These are phyloP conservation scores for Volvox reticuliferus DNA, from an alignment of 139 green algal genomes.

Conservation along the genomic window DNA sequence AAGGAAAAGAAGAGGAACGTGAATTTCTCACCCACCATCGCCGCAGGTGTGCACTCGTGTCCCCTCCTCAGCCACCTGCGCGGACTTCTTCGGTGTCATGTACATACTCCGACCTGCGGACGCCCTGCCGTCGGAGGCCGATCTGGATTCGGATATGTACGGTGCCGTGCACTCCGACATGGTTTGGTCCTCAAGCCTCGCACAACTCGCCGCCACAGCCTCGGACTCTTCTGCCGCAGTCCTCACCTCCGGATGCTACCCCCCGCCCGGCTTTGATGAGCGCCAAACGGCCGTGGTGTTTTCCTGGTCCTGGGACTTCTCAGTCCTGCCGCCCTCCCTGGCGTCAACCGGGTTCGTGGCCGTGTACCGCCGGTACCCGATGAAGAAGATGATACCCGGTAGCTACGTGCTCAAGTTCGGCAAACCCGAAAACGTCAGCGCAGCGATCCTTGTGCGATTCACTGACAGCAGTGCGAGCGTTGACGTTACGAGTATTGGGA, in stretches of 20 bases:
- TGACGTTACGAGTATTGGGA: background rate
- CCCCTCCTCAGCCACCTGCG: background rate
- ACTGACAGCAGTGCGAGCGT: background rate
- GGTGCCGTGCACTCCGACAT: background rate
- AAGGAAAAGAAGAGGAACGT: too few species aligned
- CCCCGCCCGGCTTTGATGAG: background rate
- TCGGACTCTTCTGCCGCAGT: background rate
- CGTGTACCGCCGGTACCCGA: constrained; percentile 25
- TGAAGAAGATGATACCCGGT: background rate
- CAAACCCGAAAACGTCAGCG: background rate
- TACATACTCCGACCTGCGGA: background rate
- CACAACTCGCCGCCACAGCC: background rate
- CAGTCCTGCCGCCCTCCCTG: background rate
- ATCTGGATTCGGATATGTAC: background rate
- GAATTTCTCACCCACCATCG: background rate
- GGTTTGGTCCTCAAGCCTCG: background rate
- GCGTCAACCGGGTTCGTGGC: constrained; percentile 3
- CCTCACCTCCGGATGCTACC: background rate
- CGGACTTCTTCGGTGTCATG: constrained; percentile 6
- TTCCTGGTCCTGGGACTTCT: constrained; percentile 28
- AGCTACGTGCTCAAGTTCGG: background rate
- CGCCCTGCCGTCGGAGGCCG: background rate
- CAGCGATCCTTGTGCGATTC: background rate
- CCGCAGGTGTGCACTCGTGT: background rate
- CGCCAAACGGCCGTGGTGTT: background rate